Evolutionary conservation across 768 basidiomycete species (phyloP).

Genomic region (Kwoniella pini): DNA sequence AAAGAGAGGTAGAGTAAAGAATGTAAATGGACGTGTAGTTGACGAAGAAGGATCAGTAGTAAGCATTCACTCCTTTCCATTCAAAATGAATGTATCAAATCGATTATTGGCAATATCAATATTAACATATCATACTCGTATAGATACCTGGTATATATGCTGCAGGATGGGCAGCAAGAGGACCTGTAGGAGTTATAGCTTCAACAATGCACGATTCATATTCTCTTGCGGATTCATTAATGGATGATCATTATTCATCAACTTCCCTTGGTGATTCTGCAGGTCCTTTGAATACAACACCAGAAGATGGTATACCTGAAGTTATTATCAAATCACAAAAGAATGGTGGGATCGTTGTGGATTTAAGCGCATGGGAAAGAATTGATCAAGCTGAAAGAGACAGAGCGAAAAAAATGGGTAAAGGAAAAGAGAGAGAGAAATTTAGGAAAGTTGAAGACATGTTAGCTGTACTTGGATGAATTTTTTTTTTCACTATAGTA

Average conservation of each 20-base stretch:
- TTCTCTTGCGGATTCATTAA: constrained; percentile 69
- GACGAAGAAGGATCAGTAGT: constrained; percentile 52
- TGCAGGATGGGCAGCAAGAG: constrained; percentile 89
- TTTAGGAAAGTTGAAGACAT: constrained; percentile 55
- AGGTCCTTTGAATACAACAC: constrained; percentile 28
- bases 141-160: constrained; percentile 70
- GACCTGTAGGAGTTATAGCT: constrained; percentile 87
- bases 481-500: background rate
- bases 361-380: constrained; percentile 72
- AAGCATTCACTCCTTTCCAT: constrained; percentile 19
- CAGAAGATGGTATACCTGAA: constrained; percentile 60
- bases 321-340: constrained; percentile 55
- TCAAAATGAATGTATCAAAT: no score
- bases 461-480: constrained; percentile 47
- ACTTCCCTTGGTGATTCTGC: no score
- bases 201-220: constrained; percentile 92
- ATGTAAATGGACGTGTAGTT: constrained; percentile 54
- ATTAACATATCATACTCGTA: constrained; percentile 45
- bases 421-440: constrained; percentile 57
- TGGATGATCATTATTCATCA: constrained; percentile 61
- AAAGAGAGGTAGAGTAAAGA: constrained; percentile 57
- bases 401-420: constrained; percentile 59
- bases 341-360: constrained; percentile 57
- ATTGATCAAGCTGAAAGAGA: constrained; percentile 71
- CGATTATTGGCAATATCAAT: background rate